Conservation (phyloP, 2,329 filamentous ascomycete genomes). For the Trichoderma hamatum region DNA sequence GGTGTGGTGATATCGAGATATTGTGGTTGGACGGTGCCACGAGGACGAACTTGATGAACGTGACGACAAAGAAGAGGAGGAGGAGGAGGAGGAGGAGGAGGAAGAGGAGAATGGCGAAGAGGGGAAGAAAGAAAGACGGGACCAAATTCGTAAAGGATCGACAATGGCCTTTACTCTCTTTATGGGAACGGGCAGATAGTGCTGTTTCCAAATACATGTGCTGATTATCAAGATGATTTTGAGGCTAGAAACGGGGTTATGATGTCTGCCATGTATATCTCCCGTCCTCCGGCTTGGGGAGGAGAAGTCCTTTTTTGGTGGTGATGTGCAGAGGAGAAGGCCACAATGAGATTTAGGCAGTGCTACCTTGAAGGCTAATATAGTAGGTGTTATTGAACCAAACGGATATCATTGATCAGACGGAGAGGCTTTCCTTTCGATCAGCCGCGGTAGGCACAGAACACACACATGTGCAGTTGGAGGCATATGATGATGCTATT, state of each 20-base stretch:
- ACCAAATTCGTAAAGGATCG: conserved; percentile 3
- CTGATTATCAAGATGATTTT: not conserved
- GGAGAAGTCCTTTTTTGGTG: not conserved
- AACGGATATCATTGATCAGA: not conserved
- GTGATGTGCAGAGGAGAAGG: not conserved
- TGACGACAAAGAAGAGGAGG: not conserved
- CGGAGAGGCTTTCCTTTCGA: not conserved
- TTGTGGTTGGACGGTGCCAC: not conserved
- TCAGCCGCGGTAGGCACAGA: not conserved
- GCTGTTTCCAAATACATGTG: not conserved
- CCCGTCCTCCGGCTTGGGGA: not conserved
- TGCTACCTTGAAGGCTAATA: not conserved
- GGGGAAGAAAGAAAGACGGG: not conserved
- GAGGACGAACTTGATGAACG: not conserved
- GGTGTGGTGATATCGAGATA: conserved; percentile 21
- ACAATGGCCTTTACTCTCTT: not conserved
- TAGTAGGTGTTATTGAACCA: not conserved
- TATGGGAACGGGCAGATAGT: not conserved
- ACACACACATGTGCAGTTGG: not conserved
- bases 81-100: not conserved
- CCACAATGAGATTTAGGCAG: not conserved
- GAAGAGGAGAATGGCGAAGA: not conserved
- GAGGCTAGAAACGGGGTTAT: not conserved
- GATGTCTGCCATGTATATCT: not conserved
- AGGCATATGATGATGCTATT: not conserved